Evolutionary conservation across 805 yeast species (phyloP).

Genomic region (Ogataea methylovora): DNA sequence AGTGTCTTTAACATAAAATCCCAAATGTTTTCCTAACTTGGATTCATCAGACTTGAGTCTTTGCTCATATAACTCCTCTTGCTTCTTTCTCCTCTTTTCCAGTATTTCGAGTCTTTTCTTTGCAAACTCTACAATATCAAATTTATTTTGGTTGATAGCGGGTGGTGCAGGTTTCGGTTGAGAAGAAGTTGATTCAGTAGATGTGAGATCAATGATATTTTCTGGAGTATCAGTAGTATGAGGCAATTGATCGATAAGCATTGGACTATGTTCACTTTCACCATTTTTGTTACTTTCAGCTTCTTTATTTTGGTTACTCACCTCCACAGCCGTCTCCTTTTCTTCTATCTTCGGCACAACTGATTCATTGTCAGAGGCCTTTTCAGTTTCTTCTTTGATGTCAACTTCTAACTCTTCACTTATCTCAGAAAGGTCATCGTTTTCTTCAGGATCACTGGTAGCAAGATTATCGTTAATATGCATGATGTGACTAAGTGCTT

Average conservation of each 20-base stretch:
- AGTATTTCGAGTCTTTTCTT: slow-evolving; percentile 34
- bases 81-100: slow-evolving; percentile 23
- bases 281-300: neutral
- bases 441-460: neutral
- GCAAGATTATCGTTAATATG: slow-evolving; percentile 1
- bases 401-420: neutral
- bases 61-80: slow-evolving; percentile 25
- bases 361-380: neutral
- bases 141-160: slow-evolving; percentile 16
- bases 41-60: slow-evolving; percentile 27
- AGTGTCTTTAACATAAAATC: slow-evolving; percentile 19
- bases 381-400: neutral
- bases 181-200: neutral
- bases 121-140: slow-evolving; percentile 56
- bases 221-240: too few relatives aligned
- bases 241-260: too few relatives aligned
- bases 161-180: neutral
- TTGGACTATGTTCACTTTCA: too few relatives aligned
- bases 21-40: slow-evolving; percentile 21
- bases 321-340: neutral
- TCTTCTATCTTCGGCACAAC: neutral
- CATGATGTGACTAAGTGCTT: slow-evolving; percentile 57
- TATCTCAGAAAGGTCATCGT: neutral
- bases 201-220: neutral
- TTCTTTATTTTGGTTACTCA: too few relatives aligned